Conservation (phyloP, 352 stramenopile genomes). For the Phytophthora rubi region DNA sequence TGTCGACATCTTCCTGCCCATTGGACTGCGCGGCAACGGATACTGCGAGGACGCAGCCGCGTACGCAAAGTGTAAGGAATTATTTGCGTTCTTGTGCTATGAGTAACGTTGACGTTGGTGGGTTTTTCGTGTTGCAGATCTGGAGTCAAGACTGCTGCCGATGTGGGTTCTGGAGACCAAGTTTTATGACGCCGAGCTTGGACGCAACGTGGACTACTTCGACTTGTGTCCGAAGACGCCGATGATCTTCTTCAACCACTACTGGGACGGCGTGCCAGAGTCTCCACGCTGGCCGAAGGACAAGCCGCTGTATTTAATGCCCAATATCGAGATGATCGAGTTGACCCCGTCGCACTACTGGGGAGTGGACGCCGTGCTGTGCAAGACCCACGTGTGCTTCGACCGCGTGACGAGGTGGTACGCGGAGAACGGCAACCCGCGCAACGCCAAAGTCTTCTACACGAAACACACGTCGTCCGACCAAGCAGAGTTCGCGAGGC, state of each 20-base stretch:
- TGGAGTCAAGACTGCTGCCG: constrained; percentile 48
- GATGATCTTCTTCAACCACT: constrained; percentile 62
- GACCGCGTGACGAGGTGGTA: constrained; percentile 46
- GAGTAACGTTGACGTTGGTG: neutral
- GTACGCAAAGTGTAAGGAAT: constrained; percentile 60
- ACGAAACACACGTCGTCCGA: constrained; percentile 53
- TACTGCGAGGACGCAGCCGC: constrained; percentile 76
- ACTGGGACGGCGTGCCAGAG: constrained; percentile 45
- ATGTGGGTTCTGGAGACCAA: constrained; percentile 42
- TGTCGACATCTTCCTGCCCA: constrained; percentile 69
- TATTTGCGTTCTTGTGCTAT: no score
- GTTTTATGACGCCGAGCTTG: constrained; percentile 32
- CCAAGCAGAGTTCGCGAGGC: constrained; percentile 29
- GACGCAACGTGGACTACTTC: constrained; percentile 41
- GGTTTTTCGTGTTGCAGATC: constrained; percentile 18
- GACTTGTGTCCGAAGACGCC: constrained; percentile 54
- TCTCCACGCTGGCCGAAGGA: constrained; percentile 33
- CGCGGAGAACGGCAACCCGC: constrained; percentile 47
- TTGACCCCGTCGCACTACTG: constrained; percentile 43
- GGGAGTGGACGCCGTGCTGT: constrained; percentile 48
- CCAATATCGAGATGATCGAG: constrained; percentile 62
- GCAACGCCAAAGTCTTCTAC: constrained; percentile 45
- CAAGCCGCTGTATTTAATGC: constrained; percentile 55
- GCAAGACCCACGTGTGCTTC: constrained; percentile 54
- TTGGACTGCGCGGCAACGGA: constrained; percentile 51